Base-by-base conservation (phyloP, 805 yeast genomes). In the Yamadazyma philogaea region DNA sequence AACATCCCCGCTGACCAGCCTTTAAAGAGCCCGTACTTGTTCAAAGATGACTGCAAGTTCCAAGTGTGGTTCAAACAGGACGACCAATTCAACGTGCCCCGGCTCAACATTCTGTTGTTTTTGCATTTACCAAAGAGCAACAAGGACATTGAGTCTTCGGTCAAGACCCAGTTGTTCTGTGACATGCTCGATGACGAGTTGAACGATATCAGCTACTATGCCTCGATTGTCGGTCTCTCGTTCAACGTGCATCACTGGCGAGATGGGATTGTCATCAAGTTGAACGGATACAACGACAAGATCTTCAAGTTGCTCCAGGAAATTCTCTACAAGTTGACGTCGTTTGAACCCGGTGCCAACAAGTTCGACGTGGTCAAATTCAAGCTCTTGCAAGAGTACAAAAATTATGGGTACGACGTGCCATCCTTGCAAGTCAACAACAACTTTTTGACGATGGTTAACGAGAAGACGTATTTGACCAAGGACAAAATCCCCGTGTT, bases 31-130 rank as follows among this genome's bases (percentile, higher is more conserved):
- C 96, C 97, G 1, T 68, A 68, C 28, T 66, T 88, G 31, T 64
- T 93, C 42, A 59, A 74, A 45, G 70, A 75, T 35, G 70, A 74
- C 35, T 63, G 73, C 11, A 70, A 70, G 37, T 62, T 72, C 30
- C 82, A 81, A 52, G 66, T 87, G 28, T 91, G 98, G 98, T 87
- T 72, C 61, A 91, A 91, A 60, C 84, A 84, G 53, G 96, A 91
- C 65, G 96, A 91, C 51, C 79, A 82, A 39, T 86, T 91, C 57
- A 79, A 84, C 70, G 85, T 87, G 14, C 99, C 98, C 38, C 86
- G 90, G 64, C 93, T 93, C 0, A 71, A 78, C 37, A 77, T 89
- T 22, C 77, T 78, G 30, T 59, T 87, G 40, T 70, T 77, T 31
- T 72, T 91, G 49, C 82, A 81, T 47, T 64, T 80, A 32, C 95